Conservation (phyloP, 345 rosid species). For the Murraya koenigii region DNA sequence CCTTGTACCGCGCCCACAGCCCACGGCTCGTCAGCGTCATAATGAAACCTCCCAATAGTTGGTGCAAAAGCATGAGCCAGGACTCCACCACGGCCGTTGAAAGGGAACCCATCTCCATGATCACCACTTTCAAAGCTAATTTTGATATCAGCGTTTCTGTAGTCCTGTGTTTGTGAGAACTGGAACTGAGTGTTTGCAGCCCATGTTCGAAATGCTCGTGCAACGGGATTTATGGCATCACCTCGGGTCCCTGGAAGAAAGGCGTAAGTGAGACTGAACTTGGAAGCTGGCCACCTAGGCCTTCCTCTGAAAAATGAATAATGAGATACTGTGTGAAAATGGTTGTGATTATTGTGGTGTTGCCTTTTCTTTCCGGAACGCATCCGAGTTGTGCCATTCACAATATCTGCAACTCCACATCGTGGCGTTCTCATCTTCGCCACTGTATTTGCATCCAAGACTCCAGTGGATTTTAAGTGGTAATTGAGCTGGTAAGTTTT, state of each 20-base stretch:
- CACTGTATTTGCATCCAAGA: slow-evolving; percentile 22
- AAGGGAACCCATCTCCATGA: slow-evolving; percentile 19
- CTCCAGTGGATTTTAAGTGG: slow-evolving; percentile 23
- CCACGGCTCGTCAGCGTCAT: slow-evolving; percentile 23
- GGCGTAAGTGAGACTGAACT: slow-evolving; percentile 30
- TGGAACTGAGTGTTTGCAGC: slow-evolving; percentile 19
- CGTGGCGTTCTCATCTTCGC: slow-evolving; percentile 27
- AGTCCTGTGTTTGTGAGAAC: not conserved
- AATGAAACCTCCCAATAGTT: slow-evolving; percentile 23
- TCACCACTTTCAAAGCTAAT: slow-evolving; percentile 18
- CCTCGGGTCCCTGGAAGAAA: slow-evolving; percentile 6
- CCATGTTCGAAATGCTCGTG: slow-evolving; percentile 33
- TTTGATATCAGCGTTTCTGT: slow-evolving; percentile 11
- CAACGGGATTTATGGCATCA: not conserved
- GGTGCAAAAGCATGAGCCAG: slow-evolving; percentile 34
- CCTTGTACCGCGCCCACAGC: slow-evolving; percentile 4
- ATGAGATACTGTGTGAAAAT: slow-evolving; percentile 29
- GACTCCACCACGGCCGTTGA: slow-evolving; percentile 19
- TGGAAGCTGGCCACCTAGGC: slow-evolving; percentile 37
- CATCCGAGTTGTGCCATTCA: slow-evolving; percentile 32
- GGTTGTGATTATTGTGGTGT: not conserved
- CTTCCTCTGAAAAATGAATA: slow-evolving; percentile 17
- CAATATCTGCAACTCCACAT: slow-evolving; percentile 35
- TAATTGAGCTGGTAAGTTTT: slow-evolving; percentile 33
- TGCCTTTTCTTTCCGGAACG: slow-evolving; percentile 2